Base-by-base conservation (phyloP, 805 yeast genomes). In the Starmerella khaoyaiensis region DNA sequence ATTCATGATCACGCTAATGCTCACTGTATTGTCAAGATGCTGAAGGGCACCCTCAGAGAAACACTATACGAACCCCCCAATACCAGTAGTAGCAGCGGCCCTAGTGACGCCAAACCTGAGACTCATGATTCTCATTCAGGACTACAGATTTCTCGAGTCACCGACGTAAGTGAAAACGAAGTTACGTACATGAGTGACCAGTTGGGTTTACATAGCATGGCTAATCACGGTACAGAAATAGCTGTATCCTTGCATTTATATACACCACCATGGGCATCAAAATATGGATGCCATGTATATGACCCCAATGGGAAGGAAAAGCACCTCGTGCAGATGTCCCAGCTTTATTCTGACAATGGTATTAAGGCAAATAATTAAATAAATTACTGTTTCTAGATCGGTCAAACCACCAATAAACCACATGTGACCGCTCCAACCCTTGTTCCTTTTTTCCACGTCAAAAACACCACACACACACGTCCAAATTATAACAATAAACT, bases 1-100 rank as follows among this genome's bases (percentile, higher is more conserved):
- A 72, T 78, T 42, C 87, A 78, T 54, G 82, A 76, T 55, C 87
- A 78, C 49, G 80, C 83, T 16, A 65, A 69, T 37, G 82, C 84
- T 10, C 83, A 78, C 57, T 78, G 87, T 57, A 67, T 76, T 42
- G 76, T 78, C 74, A 77, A 77, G 55, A 62, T 78, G 31, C 60
- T 78, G 43, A 62, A 68, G 47, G 86, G 86, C 6, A 54, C 58
- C 21, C 61, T 78, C 33, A 58, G 59, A 10, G 87, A 78, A 56
- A 64, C 69, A 7, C 58, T 74, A 16, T 76, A 71, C 48, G 70
- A 67, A 24, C 54, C 63, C 40, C 79, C 79, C 2, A 48, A 23
- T 11, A 23, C 12, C n/a, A 11, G 12, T 23, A 23, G 26, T 23
- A n/a, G n/a, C 12, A 11, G 12, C 12, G 26, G n/a, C 11, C 26